Evolutionary conservation across 1,284 basidiomycete genomes (phyloP).

Genomic region (Marasmius oreades): DNA sequence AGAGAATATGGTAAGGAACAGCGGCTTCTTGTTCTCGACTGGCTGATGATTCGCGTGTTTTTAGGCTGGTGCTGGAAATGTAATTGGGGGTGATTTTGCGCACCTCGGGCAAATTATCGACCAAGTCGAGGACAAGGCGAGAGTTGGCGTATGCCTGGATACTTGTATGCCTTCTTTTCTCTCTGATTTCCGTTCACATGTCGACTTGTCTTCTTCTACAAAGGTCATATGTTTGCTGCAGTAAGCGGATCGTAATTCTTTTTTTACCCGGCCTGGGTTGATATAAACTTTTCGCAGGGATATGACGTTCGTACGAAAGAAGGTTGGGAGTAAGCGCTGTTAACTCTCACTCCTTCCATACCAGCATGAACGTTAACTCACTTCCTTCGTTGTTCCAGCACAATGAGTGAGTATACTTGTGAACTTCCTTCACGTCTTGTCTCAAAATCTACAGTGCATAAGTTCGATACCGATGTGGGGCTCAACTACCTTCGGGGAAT

Average conservation of each 20-base stretch:
- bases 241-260: conserved; percentile 33
- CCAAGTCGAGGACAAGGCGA: conserved; percentile 68
- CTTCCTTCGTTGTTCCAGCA: conserved; percentile 3
- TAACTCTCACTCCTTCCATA: not conserved
- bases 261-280: not conserved
- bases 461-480: conserved; percentile 70
- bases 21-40: not conserved
- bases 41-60: not conserved
- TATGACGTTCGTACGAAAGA: conserved; percentile 75
- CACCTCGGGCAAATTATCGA: conserved; percentile 71
- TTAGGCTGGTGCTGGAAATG: conserved; percentile 78
- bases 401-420: conserved; percentile 13
- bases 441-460: conserved; percentile 36
- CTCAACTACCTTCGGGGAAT: conserved; percentile 72
- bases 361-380: conserved; percentile 18
- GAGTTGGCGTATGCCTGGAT: conserved; percentile 84
- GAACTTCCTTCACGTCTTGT: not conserved
- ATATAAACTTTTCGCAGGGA: conserved; percentile 38
- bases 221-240: conserved; percentile 80
- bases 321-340: conserved; percentile 57
- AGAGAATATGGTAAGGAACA: conserved; percentile 75
- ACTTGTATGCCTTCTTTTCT: conserved; percentile 55
- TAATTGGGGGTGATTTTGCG: conserved; percentile 70
- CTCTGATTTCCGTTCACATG: not conserved
- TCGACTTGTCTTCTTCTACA: not conserved